Percentiles rank a stretch among this genome's conserved stretches.
phyloP scores from a whole-genome alignment of 345 rosid genomes.

The Lumnitzera racemosa region DNA sequence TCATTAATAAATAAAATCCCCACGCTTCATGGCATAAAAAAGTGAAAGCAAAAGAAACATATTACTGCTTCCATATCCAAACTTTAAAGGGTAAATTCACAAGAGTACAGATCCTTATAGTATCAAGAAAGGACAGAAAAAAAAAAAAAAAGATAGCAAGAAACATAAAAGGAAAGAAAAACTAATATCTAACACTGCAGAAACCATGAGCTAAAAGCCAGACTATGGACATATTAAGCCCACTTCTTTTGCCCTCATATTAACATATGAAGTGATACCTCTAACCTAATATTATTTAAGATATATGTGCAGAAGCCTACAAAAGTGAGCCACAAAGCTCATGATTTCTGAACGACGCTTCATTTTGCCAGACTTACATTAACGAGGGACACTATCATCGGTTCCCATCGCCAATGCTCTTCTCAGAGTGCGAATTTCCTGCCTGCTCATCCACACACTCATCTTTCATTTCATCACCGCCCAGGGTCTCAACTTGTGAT shows the following conservation, averaged over 20 bases:
- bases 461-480: not conserved
- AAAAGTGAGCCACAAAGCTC: too few relatives aligned
- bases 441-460: not conserved
- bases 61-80: not conserved
- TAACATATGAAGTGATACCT: too few relatives aligned
- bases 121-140: not conserved
- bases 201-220: not conserved
- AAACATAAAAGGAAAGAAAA: not conserved
- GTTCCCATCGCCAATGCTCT: constrained; percentile 9
- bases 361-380: constrained; percentile 7
- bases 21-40: not conserved
- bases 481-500: constrained; percentile 5
- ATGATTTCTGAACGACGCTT: not conserved
- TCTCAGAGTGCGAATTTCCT: not conserved
- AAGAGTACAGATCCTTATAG: not conserved
- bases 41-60: not conserved
- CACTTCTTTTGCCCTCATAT: too few relatives aligned
- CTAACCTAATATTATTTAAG: not conserved
- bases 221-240: too few relatives aligned
- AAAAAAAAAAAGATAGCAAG: not conserved
- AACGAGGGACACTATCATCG: constrained; percentile 7
- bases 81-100: not conserved
- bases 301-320: not conserved
- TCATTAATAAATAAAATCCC: not conserved
- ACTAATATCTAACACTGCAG: too few relatives aligned